Base-by-base conservation (phyloP, 1,284 basidiomycete genomes). In the Cystobasidiaceae sp. region DNA sequence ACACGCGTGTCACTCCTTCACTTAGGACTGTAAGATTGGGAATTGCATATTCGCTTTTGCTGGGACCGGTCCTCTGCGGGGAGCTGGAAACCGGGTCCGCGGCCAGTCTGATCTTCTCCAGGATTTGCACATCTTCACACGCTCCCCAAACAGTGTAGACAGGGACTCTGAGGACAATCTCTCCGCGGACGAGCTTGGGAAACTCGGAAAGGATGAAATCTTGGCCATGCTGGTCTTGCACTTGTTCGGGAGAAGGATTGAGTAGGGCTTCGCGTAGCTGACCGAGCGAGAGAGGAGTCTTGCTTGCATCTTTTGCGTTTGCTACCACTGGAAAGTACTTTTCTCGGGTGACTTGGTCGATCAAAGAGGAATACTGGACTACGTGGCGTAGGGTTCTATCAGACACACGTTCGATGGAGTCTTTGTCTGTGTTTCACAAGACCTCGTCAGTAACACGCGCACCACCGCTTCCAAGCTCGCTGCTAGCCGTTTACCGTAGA, bases 121-220 rank as follows among this genome's bases (percentile, higher is more conserved):
- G 81, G 41, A 98, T 84, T 56, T 85, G 75, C 37, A 98, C 92
- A 75, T 98, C 96, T 79, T 98, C 96, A 75, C 96, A 97, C 25
- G 96, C 90, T 33, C 96, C 96, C 86, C 90, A 96, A 48, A 97
- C 90, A 54, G 93, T 94, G 80, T 88, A 97, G 27, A 98, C 92
- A 34, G 94, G 94, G 3, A 97, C 83, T 51, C 86, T 83, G 64
- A 97, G 85, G 74, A 88, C 89, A 43, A 77, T 68, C 70, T 91
- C 87, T 51, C 92, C 91, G 4, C 87, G 85, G 56, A 96, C 84
- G 11, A 98, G 84, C 46, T 90, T 84, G 6, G 93, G 92, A 75
- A 98, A 97, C 77, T 97, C 93, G 54, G 92, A 94, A 61, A 98
- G 85, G 33, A 67, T 68, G 34, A 81, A 81, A 69, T 73, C 73